phyloP scores from a whole-genome alignment of 129 eudicot species.

The Logfia minima region DNA sequence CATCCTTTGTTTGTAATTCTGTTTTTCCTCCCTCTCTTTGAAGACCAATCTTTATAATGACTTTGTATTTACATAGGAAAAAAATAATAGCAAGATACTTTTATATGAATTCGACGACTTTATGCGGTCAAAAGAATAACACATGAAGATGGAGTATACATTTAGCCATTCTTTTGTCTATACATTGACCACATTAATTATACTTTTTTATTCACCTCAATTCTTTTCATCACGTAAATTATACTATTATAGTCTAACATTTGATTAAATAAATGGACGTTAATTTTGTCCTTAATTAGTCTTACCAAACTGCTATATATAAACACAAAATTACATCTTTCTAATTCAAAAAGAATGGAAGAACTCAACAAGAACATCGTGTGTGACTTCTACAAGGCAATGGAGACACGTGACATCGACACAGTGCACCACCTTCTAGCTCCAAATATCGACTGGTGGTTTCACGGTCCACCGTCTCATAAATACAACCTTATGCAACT shows the following conservation, averaged over 20 bases:
- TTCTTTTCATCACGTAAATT: background rate
- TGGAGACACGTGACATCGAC: slow-evolving; percentile 23
- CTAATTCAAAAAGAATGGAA: slow-evolving; percentile 14
- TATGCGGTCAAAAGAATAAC: no score
- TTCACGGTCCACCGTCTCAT: slow-evolving; percentile 51
- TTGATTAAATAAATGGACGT: background rate
- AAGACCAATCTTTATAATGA: no score
- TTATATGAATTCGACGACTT: no score
- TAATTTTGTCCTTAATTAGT: background rate
- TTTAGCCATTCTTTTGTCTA: background rate
- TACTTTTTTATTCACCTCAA: background rate
- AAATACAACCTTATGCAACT: slow-evolving; percentile 35
- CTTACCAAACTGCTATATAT: background rate
- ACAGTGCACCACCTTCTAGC: slow-evolving; percentile 41
- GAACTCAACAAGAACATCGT: slow-evolving; percentile 28
- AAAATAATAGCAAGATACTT: no score
- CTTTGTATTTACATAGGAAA: no score
- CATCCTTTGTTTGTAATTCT: no score
- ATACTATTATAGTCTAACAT: background rate
- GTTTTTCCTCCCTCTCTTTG: no score
- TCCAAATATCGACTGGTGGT: slow-evolving; percentile 53
- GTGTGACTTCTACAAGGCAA: slow-evolving; percentile 31
- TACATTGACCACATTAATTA: background rate
- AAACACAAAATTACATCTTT: slow-evolving; percentile 4
- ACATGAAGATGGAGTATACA: no score